These are phyloP conservation scores for Mycena rosella DNA, from an alignment of 768 basidiomycete genomes.

Conservation along the genomic window DNA sequence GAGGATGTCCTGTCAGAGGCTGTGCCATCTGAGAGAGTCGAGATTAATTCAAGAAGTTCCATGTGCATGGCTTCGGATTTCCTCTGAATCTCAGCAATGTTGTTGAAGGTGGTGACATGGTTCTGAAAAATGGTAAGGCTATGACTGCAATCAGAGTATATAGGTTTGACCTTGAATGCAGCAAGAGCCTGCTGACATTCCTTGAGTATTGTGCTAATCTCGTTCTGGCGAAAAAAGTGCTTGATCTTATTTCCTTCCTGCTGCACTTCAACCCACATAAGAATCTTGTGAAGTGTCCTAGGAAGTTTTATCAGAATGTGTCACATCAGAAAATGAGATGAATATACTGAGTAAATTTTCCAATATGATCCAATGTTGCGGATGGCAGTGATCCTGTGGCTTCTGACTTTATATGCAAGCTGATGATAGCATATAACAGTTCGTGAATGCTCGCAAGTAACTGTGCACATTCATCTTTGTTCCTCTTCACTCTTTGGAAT, in stretches of 20 bases:
- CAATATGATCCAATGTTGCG: background rate
- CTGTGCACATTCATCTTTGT: too few relatives aligned
- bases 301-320: background rate
- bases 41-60: background rate
- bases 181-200: background rate
- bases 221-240: background rate
- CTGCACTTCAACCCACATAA: background rate
- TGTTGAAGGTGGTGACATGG: background rate
- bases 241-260: background rate
- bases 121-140: background rate
- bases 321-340: too few relatives aligned
- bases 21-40: background rate
- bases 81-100: background rate
- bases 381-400: background rate
- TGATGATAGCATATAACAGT: too few relatives aligned
- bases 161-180: background rate
- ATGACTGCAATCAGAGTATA: background rate
- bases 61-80: background rate
- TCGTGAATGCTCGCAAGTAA: too few relatives aligned
- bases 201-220: background rate
- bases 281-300: slow-evolving; percentile 3
- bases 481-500: background rate
- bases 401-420: background rate
- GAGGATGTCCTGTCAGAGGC: too few relatives aligned
- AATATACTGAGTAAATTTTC: background rate